Base-by-base conservation (phyloP, 2,329 filamentous ascomycete genomes). In the Apiospora kogelbergensis region DNA sequence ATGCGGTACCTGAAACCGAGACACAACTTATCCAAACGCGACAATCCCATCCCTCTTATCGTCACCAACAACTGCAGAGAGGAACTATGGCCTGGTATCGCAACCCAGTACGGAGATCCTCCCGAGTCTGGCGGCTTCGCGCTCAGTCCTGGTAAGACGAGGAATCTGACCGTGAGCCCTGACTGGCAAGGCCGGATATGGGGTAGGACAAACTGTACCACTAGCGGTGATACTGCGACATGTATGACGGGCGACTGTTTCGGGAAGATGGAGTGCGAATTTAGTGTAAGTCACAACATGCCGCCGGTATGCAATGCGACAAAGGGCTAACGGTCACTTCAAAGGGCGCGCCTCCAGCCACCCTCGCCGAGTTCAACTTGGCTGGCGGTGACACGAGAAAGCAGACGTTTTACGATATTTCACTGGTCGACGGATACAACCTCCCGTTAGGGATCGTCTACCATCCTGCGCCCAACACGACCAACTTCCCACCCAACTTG, bases 351-450 rank as follows among this genome's bases (percentile, higher is more conserved):
- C 87, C 90, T 40, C 93, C 93, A 13, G 90, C 90, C 17, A 95
- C 92, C 1, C 86, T 97, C 15, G 93, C 91, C 46, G 93, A 97
- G 77, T 95, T 96, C 80, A 94, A 91, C 68, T 85, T 95, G 20
- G 86, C 89, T 65, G 91, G 90, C 37, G 90, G 91, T 40, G 81
- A 85, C 57, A 83, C 84, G 26, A 82, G 82, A 65, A 80, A 77
- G 69, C 91, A 94, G 76, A 91, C 90, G 11, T 96, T 93, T 78
- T 95, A 95, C 81, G 93, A 96, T 78, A 93, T 96, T 71, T 94
- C 92, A 48, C 84, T 95, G 2, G 93, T 96, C 26, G 93, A 96
- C 76, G 93, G 93, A 65, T 95, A 95, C 85, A 95, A 95, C 76
- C 80, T 95, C 1, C 91, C 92, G 1, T 77, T 95, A 71, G 90